Evolutionary conservation across 148 eudicot species (phyloP).

Genomic region (Rhododendron ovatum): DNA sequence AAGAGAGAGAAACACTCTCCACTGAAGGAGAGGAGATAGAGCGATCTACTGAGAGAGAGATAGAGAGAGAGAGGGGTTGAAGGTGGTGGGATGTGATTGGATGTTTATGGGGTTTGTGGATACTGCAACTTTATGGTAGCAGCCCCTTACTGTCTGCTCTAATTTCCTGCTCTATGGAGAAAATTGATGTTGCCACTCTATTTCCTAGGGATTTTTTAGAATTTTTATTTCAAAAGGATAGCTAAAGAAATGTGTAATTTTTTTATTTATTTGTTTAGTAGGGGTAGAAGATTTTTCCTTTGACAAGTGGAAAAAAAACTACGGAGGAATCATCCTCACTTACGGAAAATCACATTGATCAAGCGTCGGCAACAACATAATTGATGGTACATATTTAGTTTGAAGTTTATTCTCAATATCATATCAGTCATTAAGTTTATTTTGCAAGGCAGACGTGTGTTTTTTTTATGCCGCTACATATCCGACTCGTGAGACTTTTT

Average conservation of each 20-base stretch:
- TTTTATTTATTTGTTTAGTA: neutral
- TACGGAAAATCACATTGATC: neutral
- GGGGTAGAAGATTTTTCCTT: neutral
- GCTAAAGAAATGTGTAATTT: neutral
- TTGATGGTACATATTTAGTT: neutral
- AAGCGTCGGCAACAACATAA: no score
- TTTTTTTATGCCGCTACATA: no score
- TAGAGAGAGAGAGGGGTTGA: conserved; percentile 6
- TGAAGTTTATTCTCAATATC: no score
- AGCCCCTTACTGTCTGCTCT: neutral
- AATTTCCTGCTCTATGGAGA: neutral
- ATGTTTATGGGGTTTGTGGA: conserved; percentile 35
- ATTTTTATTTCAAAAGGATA: neutral
- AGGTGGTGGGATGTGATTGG: conserved; percentile 48
- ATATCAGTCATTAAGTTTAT: no score
- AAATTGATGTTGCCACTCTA: neutral
- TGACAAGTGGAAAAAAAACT: neutral
- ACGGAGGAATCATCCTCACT: neutral
- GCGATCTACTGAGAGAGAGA: conserved; percentile 5
- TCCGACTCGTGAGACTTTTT: no score
- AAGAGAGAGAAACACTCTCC: conserved; percentile 17
- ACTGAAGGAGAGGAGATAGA: conserved; percentile 1
- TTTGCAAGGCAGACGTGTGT: no score
- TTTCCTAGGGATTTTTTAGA: neutral
- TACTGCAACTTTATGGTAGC: conserved; percentile 23